Conservation (phyloP, 257 asterid genomes). For the Salvia hispanica region DNA sequence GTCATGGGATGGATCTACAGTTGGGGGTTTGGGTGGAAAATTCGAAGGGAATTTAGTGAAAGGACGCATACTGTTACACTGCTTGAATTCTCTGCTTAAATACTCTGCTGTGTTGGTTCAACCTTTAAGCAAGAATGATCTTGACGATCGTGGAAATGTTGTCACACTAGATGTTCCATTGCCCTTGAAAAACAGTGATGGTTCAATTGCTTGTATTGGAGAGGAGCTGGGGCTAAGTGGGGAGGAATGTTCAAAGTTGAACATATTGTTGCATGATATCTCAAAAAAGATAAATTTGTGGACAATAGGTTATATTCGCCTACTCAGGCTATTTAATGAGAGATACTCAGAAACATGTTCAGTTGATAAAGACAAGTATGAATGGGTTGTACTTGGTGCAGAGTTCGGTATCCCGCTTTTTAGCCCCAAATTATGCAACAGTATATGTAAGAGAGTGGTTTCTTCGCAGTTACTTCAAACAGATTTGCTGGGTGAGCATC, state of each 20-base stretch:
- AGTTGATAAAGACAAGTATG: slow-evolving; percentile 63
- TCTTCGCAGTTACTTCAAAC: slow-evolving; percentile 87
- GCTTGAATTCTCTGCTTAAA: slow-evolving; percentile 92
- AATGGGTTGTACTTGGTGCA: slow-evolving; percentile 91
- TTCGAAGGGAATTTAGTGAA: slow-evolving; percentile 86
- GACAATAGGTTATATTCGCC: slow-evolving; percentile 84
- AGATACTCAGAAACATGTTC: slow-evolving; percentile 51
- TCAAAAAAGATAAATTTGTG: slow-evolving; percentile 74
- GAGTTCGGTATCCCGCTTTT: slow-evolving; percentile 96
- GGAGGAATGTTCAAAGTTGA: slow-evolving; percentile 62
- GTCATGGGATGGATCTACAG: slow-evolving; percentile 97
- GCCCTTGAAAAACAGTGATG: slow-evolving; percentile 89
- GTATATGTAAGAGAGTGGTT: slow-evolving; percentile 79
- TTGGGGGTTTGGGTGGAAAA: slow-evolving; percentile 95
- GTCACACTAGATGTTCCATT: slow-evolving; percentile 87
- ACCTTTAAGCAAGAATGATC: slow-evolving; percentile 89
- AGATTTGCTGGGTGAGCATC: slow-evolving; percentile 73
- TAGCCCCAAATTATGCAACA: slow-evolving; percentile 85
- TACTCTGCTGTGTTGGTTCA: slow-evolving; percentile 91
- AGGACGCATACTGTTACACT: slow-evolving; percentile 89
- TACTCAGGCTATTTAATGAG: slow-evolving; percentile 78
- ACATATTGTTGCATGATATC: slow-evolving; percentile 58
- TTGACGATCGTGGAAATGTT: slow-evolving; percentile 64
- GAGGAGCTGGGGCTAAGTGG: slow-evolving; percentile 75
- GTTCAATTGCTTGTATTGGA: slow-evolving; percentile 75